These are phyloP conservation scores for Mortierella sp. DNA, from an alignment of 371 early-diverging fungal species.

Conservation along the genomic window DNA sequence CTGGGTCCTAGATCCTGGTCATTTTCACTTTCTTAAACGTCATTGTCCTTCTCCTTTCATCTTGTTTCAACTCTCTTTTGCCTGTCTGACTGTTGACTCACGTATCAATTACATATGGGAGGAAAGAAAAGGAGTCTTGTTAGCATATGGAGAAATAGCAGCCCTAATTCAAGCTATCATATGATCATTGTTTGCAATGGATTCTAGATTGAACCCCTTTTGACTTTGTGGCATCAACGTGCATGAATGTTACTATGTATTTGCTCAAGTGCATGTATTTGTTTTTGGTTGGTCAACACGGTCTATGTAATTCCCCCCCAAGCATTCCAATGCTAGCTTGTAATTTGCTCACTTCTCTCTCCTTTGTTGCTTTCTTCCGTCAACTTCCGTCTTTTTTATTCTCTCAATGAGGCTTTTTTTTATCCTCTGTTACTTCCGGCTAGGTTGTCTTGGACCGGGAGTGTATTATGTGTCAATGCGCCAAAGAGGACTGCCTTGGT, in stretches of 20 bases:
- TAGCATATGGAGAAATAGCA: no score
- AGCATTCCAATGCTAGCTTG: conserved; percentile 15
- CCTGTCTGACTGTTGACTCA: no score
- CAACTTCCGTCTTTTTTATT: conserved; percentile 17
- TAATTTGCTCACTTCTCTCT: conserved; percentile 8
- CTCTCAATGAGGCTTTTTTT: conserved; percentile 41
- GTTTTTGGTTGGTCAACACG: neutral
- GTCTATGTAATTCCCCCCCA: conserved; percentile 27
- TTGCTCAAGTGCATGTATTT: neutral
- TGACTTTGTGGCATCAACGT: neutral
- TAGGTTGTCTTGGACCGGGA: neutral
- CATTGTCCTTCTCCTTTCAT: no score
- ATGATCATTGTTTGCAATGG: no score
- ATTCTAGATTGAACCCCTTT: no score
- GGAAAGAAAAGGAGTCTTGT: no score
- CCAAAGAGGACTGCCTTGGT: neutral
- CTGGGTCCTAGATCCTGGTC: no score
- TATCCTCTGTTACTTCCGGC: conserved; percentile 17
- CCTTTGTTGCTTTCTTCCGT: conserved; percentile 10
- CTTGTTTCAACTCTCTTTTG: no score
- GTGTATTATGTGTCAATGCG: neutral
- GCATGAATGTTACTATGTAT: no score
- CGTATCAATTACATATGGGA: no score
- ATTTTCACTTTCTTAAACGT: no score
- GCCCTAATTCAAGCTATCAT: no score